Conservation (phyloP, 345 rosid genomes). For the Eutrema heterophyllum region DNA sequence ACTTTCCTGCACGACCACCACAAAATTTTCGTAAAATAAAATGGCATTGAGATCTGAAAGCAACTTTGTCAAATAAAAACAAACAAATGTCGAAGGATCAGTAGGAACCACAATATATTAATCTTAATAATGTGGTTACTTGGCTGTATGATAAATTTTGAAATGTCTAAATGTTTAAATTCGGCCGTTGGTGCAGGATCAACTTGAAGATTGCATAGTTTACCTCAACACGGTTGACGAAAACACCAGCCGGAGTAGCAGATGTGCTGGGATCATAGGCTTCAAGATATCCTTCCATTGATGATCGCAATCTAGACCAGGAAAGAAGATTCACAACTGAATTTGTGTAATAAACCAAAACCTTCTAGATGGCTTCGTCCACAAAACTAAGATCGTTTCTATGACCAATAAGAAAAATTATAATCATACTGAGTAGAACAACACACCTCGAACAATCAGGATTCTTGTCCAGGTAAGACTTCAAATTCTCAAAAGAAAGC, state of each 20-base stretch:
- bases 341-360: not conserved
- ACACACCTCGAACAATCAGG: constrained; percentile 82
- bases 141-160: not conserved
- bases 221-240: constrained; percentile 81
- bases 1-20: constrained; percentile 52
- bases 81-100: not conserved
- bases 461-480: constrained; percentile 67
- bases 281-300: constrained; percentile 96
- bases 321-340: constrained; percentile 3
- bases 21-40: not conserved
- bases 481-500: constrained; percentile 68
- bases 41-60: not conserved
- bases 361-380: not conserved
- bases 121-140: not conserved
- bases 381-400: not conserved
- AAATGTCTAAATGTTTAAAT: not conserved
- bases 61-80: not conserved
- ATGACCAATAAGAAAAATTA: not conserved
- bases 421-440: not conserved
- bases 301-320: constrained; percentile 67
- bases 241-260: constrained; percentile 79
- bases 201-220: not conserved
- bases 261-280: constrained; percentile 72
- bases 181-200: not conserved
- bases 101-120: not conserved